Conservation (phyloP, 768 basidiomycete genomes). For the Chiua virens region DNA sequence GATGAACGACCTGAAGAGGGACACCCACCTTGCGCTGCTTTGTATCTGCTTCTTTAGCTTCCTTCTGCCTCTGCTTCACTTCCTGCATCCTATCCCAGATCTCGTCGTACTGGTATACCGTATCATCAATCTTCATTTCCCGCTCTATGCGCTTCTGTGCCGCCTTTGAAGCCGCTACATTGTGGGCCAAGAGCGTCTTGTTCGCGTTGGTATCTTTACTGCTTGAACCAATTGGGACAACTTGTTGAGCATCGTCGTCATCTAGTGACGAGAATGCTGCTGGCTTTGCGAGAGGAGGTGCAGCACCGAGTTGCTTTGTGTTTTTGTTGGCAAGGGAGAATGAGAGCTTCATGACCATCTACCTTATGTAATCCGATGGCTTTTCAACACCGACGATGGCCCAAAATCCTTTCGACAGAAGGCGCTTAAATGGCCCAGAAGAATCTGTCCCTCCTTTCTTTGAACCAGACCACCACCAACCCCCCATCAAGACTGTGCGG, state of each 20-base stretch:
- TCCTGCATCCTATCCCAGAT: constrained; percentile 96
- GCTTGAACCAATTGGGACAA: constrained; percentile 44
- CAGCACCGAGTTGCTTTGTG: constrained; percentile 54
- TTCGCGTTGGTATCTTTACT: constrained; percentile 45
- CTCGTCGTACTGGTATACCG: constrained; percentile 94
- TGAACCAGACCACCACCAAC: constrained; percentile 35
- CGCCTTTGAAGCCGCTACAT: constrained; percentile 60
- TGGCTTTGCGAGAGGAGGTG: constrained; percentile 56
- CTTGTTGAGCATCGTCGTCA: constrained; percentile 60
- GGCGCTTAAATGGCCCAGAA: constrained; percentile 90
- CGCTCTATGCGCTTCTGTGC: constrained; percentile 72
- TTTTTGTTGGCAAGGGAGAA: constrained; percentile 67
- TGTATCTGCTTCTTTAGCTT: constrained; percentile 71
- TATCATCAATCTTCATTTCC: constrained; percentile 75
- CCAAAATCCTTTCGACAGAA: constrained; percentile 71
- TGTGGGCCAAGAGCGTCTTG: constrained; percentile 58
- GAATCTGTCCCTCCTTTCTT: constrained; percentile 71
- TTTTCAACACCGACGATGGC: constrained; percentile 35
- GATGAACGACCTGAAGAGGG: background rate
- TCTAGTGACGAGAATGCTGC: constrained; percentile 62
- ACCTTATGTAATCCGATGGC: constrained; percentile 22
- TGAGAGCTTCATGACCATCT: constrained; percentile 75
- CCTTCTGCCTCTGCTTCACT: constrained; percentile 72
- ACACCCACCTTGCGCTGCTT: constrained; percentile 72
- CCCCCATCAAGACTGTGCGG: constrained; percentile 33